Evolutionary conservation across 2,329 filamentous ascomycete genomes (phyloP).

Genomic region (Aureobasidium subglaciale): DNA sequence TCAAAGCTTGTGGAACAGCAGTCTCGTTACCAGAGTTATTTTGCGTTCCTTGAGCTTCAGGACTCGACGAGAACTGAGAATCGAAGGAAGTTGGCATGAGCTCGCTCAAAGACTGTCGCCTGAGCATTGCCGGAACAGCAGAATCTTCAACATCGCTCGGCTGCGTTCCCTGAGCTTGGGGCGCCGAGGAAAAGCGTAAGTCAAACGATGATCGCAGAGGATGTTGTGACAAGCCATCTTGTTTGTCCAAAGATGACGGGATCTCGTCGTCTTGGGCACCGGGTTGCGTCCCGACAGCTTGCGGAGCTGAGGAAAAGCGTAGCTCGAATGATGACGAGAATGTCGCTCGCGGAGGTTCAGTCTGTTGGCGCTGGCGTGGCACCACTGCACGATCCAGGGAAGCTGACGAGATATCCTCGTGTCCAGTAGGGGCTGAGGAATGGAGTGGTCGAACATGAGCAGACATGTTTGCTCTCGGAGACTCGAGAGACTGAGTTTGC

Average conservation of each 20-base stretch:
- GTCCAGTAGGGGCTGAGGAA: neutral
- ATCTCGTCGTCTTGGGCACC: no score
- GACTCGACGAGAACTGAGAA: neutral
- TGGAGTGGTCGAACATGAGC: neutral
- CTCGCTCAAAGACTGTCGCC: neutral
- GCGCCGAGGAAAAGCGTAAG: neutral
- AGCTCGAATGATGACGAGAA: neutral
- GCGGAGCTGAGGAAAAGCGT: neutral
- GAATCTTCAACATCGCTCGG: neutral
- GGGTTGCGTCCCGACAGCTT: neutral
- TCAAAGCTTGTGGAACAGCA: neutral
- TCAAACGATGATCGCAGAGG: neutral
- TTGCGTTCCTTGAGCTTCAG: slow-evolving; percentile 1
- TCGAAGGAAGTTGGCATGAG: neutral
- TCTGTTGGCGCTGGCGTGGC: neutral
- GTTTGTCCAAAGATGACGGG: neutral
- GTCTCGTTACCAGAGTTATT: neutral
- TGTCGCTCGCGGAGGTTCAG: neutral
- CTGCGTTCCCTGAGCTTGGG: neutral
- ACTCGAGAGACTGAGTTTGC: neutral
- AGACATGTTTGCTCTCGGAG: neutral
- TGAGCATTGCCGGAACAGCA: neutral
- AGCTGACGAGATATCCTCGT: neutral
- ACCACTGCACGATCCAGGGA: neutral
- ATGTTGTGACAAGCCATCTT: neutral